phyloP scores from a whole-genome alignment of 2,329 filamentous ascomycete species.

The Colletotrichum navitas region DNA sequence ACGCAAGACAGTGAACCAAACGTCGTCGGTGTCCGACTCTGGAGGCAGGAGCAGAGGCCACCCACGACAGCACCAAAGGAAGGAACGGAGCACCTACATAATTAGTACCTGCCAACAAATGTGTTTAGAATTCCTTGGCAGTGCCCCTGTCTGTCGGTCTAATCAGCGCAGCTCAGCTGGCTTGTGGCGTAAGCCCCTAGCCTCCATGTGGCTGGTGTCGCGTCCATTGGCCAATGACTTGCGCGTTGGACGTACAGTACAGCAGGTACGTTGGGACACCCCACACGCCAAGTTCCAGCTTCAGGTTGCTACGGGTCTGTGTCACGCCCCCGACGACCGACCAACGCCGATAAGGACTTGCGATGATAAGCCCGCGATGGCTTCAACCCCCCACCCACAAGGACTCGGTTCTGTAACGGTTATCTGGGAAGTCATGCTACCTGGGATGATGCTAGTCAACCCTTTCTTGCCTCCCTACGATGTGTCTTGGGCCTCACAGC shows the following conservation, averaged over 20 bases:
- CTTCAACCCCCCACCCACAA: background rate
- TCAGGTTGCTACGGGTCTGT: constrained; percentile 19
- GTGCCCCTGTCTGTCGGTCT: background rate
- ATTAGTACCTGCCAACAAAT: too few species aligned
- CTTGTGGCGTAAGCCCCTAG: constrained; percentile 6
- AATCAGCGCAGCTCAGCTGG: background rate
- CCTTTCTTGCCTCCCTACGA: too few species aligned
- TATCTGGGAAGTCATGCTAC: too few species aligned
- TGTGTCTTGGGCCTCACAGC: too few species aligned
- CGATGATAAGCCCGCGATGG: background rate
- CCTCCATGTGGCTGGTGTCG: constrained; percentile 7
- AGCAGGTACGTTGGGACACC: too few species aligned
- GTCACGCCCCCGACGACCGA: background rate
- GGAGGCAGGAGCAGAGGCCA: background rate
- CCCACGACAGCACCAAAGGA: too few species aligned
- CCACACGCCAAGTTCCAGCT: constrained; percentile 7
- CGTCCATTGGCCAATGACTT: background rate
- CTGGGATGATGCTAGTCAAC: background rate
- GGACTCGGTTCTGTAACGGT: too few species aligned
- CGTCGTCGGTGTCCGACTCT: constrained; percentile 5
- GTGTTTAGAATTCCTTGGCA: constrained; percentile 29
- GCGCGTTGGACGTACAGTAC: too few species aligned
- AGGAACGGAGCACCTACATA: too few species aligned
- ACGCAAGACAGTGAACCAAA: background rate
- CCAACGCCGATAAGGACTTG: background rate